Evolutionary conservation across 176 grass and related monocot species (phyloP), one percentile per base, ranked within the genome.

Genomic region (Carex kokanica): DNA sequence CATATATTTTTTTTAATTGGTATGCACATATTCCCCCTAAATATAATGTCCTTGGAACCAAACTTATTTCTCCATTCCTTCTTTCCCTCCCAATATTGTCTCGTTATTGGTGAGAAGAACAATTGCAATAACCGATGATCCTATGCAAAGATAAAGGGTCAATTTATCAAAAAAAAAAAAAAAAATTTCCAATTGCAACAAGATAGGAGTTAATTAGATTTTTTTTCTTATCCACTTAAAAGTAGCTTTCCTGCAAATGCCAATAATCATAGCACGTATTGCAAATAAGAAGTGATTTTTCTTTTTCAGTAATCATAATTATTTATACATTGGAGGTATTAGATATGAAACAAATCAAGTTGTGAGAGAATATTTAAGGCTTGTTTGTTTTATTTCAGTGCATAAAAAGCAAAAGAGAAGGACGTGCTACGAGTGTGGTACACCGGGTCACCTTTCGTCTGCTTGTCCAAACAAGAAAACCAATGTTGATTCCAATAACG

Each of bases 361-460:
- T 77, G 9, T 55, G 16, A 23, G 6, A 77, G 49, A 54, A 55
- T 29, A 77, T 52, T 16, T 77, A 77, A 27, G 72, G 72, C 12
- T 55, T 77, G 11, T 14, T 55, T 27, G 72, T 77, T 55, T 54
- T 54, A 55, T 77, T 66, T 66, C 65, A 49, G 78, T 83, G 38
- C 45, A 62, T 47, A 64, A 64, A 18, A 90, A 91, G 69, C 69
- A 78, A 82, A 90, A 83, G 67, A 79, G 60, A 25, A 77, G 85
- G 49, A 86, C 80, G 45, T 95, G 93, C 67, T 95, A 92, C 71
- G 88, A 90, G 63, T 92, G 90, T 78, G 93, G 93, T 24, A 81
- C 82, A 23, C 93, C 93, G 20, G 93, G 88, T 16, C 93, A 95
- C 60, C 54, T 95, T 14, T 95, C 90, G 68, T 92, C 85, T 55